Evolutionary conservation across 1,284 basidiomycete genomes (phyloP).

Genomic region (Trichosporon ovoides): DNA sequence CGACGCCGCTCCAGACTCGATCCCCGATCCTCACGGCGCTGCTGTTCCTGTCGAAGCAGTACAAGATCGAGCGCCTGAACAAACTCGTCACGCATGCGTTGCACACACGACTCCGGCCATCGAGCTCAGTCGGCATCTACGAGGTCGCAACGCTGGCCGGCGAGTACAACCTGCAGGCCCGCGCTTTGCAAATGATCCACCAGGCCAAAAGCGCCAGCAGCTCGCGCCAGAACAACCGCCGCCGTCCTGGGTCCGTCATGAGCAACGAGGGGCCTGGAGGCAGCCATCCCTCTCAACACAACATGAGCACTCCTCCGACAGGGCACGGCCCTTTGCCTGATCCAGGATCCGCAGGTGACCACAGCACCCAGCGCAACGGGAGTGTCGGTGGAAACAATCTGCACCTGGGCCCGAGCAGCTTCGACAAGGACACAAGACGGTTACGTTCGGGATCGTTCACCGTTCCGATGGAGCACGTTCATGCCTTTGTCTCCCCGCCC

Average conservation of each 20-base stretch:
- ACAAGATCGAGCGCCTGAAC: constrained; percentile 69
- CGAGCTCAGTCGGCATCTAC: constrained; percentile 81
- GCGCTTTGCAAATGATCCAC: constrained; percentile 72
- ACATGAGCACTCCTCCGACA: constrained; percentile 1
- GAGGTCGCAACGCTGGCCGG: constrained; percentile 88
- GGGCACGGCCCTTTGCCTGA: not conserved
- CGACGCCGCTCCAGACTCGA: constrained; percentile 83
- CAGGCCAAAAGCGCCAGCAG: constrained; percentile 45
- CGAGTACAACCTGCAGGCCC: constrained; percentile 78
- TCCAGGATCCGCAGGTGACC: not conserved
- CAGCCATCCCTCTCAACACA: constrained; percentile 8
- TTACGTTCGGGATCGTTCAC: constrained; percentile 28
- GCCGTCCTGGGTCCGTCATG: constrained; percentile 13
- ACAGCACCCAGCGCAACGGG: not conserved
- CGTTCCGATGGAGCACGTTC: constrained; percentile 5
- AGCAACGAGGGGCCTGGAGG: constrained; percentile 8
- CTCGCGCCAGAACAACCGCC: constrained; percentile 4
- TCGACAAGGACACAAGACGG: constrained; percentile 8
- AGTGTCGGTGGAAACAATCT: not conserved
- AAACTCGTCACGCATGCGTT: constrained; percentile 82
- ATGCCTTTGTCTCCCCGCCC: not conserved
- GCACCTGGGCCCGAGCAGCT: not conserved
- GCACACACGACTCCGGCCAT: constrained; percentile 75
- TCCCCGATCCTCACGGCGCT: constrained; percentile 83
- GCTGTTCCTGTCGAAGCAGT: constrained; percentile 75